Base-by-base conservation (phyloP, 176 grass and related monocot species). In the Otatea glauca region DNA sequence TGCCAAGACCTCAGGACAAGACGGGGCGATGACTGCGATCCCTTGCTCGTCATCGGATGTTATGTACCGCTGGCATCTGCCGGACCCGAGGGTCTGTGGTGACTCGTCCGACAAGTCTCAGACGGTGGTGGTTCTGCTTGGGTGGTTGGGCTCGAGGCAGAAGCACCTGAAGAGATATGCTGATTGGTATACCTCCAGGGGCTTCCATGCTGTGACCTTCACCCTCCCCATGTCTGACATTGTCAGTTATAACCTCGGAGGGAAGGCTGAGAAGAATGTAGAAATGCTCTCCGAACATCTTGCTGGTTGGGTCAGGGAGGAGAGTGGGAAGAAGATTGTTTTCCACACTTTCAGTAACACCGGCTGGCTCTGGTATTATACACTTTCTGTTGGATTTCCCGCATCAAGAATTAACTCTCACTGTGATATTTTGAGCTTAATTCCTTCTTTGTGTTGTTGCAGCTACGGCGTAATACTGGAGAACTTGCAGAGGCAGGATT, bases 301-400 rank as follows among this genome's bases (percentile, higher is more conserved):
- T 34, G 91, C 86, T 4, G 85, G 68, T 76, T 98, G 96, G 93
- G 93, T 92, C 24, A 85, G 86, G 71, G 96, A 98, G 64, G 96
- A 98, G 84, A 75, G 51, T 2, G 91, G 77, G 72, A 97, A 94
- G 82, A 93, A 91, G 63, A 90, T 98, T 70, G 84, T 98, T 21
- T 98, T 98, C 83, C 93, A 98, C 76, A 95, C 96, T 78, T 98
- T 98, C 77, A 98, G 96, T 55, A 95, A 95, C 76, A 98, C 96
- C 4, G 96, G 96, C 71, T 98, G 96, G 93, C 86, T 98, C 73
- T 93, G 88, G 96, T 98, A 93, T 24, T 83, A 9, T 43, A 16
- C 24, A 6, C 10, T 45, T 85, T 44, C 25, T 32, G 74, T 45
- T 76, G 13, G 5, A 42, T 23, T 70, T 81, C 4, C 5, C 2